A percentile compares a stretch with the other conserved stretches of the same genome.
Evolutionary conservation across 345 rosid species (phyloP).

Genomic region (Rubroshorea leprosula): DNA sequence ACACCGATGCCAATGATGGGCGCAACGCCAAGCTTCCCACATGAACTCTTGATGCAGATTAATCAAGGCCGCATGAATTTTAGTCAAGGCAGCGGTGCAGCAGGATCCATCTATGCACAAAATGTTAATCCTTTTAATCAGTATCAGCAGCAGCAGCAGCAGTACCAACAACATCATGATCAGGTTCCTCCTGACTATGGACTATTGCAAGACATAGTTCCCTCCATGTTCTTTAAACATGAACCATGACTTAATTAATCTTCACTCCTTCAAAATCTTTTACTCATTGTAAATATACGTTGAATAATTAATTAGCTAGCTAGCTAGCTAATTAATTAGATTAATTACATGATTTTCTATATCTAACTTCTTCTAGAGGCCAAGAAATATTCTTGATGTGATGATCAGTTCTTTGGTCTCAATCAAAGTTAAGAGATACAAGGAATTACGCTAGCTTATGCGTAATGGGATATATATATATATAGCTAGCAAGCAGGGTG

Average conservation of each 20-base stretch:
- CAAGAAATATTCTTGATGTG: not conserved
- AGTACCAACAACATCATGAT: not conserved
- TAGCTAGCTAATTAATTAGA: not conserved
- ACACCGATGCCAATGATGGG: constrained; percentile 19
- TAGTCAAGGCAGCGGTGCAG: constrained; percentile 15
- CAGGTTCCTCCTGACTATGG: not conserved
- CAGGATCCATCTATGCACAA: constrained; percentile 26
- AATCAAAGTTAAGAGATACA: not conserved
- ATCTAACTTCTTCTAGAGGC: not conserved
- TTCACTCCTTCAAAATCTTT: too few relatives aligned
- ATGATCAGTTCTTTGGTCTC: not conserved
- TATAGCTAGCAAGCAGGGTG: not conserved
- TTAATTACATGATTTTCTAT: too few relatives aligned
- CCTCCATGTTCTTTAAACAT: not conserved
- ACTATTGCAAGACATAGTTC: not conserved
- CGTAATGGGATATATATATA: not conserved
- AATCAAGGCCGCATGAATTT: constrained; percentile 19
- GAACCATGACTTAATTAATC: not conserved
- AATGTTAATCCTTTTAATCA: constrained; percentile 26
- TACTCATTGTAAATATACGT: too few relatives aligned
- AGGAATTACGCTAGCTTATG: too few relatives aligned
- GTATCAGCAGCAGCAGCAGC: constrained; percentile 30
- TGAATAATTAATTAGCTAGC: too few relatives aligned
- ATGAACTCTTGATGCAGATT: constrained; percentile 32
- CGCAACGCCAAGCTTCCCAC: constrained; percentile 29